Evolutionary conservation across 2,329 filamentous ascomycete genomes (phyloP), one percentile per base, ranked within the genome.

Genomic region (Monosporascus sp.): DNA sequence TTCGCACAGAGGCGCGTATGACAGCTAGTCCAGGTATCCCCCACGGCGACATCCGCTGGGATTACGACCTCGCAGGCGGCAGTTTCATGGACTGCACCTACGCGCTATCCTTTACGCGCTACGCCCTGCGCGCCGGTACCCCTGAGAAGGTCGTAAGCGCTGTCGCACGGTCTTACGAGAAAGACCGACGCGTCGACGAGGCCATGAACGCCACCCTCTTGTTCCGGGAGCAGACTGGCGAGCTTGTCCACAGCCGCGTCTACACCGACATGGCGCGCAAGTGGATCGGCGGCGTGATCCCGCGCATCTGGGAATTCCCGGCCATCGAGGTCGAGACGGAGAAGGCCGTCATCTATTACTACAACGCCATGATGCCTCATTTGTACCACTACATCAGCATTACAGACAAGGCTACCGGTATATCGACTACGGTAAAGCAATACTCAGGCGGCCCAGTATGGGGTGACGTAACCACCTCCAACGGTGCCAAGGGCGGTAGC

Each of bases 351-450:
- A 60, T 68, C 31, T 63, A 58, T 52, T 69, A 65, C 51, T 68
- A 66, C 55, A 69, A 67, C 44, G 63, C 61, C 9, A 64, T 68
- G 61, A 68, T 68, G 64, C 65, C 67, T 46, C 66, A 70, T 54
- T 37, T 71, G 26, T 68, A 68, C 51, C 66, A 68, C 43, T 67
- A 65, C 37, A 68, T 71, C 49, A 56, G 63, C 15, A 58, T 70
- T 45, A 61, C 51, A 1, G 61, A 65, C 22, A 65, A 67, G 55
- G 55, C 58, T 2, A 68, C 65, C 1, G 66, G 67, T 1, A 58
- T 60, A 50, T 60, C 55, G 14, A 51, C 53, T 5, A 61, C 60
- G 43, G 45, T 59, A 45, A 69, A 64, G 46, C 63, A 66, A 53
- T 64, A 59, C 48, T 50, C 48, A 1, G 63, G 63, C 15, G 67